Conservation (phyloP, 148 eudicot genomes). For the Salicornia ramosissima region DNA sequence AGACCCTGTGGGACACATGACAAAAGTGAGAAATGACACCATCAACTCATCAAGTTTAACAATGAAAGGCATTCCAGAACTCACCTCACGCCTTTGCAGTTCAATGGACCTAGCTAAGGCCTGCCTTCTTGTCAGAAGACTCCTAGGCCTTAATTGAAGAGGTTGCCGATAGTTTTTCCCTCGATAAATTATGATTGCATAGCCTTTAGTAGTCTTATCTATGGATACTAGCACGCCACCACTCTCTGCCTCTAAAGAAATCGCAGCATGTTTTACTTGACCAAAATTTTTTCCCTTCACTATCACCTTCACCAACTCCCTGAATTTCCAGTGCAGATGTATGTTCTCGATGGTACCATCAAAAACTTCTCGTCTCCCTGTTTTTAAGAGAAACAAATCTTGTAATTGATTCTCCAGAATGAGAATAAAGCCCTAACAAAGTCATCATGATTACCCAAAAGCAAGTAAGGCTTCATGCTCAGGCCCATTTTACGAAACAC, state of each 20-base stretch:
- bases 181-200: slow-evolving; percentile 71
- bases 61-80: not conserved
- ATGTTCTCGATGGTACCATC: slow-evolving; percentile 83
- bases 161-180: slow-evolving; percentile 92
- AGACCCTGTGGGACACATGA: slow-evolving; percentile 46
- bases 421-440: not conserved
- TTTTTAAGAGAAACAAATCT: slow-evolving; percentile 12
- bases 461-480: slow-evolving; percentile 91
- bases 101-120: slow-evolving; percentile 93
- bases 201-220: slow-evolving; percentile 73
- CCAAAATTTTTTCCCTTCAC: slow-evolving; percentile 56
- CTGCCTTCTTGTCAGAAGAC: slow-evolving; percentile 73
- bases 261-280: slow-evolving; percentile 76
- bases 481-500: slow-evolving; percentile 79
- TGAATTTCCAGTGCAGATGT: slow-evolving; percentile 86
- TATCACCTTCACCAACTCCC: slow-evolving; percentile 79
- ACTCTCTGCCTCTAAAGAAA: slow-evolving; percentile 81
- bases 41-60: not conserved
- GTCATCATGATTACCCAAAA: slow-evolving; percentile 49
- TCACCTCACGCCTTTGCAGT: slow-evolving; percentile 90
- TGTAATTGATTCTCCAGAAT: slow-evolving; percentile 4
- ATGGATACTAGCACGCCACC: slow-evolving; percentile 73
- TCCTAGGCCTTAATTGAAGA: slow-evolving; percentile 47
- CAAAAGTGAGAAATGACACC: not conserved
- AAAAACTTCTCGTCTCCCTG: slow-evolving; percentile 79